Base-by-base conservation (phyloP, 2,329 filamentous ascomycete genomes). In the Clonostachys rhizophaga region DNA sequence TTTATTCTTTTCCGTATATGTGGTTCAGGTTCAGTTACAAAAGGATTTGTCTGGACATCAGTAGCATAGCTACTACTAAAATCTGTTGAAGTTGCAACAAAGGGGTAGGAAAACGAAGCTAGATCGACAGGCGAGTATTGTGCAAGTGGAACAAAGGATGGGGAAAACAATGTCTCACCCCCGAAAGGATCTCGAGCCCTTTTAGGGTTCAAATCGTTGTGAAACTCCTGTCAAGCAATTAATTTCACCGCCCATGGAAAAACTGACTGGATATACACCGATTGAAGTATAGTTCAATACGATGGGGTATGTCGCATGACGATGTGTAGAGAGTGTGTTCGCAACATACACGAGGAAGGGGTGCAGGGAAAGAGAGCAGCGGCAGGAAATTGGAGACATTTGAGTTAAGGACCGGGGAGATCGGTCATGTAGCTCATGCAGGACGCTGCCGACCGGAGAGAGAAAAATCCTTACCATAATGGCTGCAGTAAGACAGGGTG, bases 381-480 rank as follows among this genome's bases (percentile, higher is more conserved):
- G 24, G 24, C 24, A 30, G 24, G 24, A 30, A 11, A 44, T 16
- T 24, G 17, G 40, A 17, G n/a, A 42, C 12, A 16, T 30, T 16
- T 34, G 24, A 34, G 35, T 24, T 58, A 54, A 62, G 57, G 55
- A 55, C 24, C 24, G 24, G 24, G 24, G 24, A 55, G 55, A 60
- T 60, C 58, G 58, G 62, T 69, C 63, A 71, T 69, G 71, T 64
- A 58, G 60, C 62, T 69, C 20, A 46, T 72, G 70, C 68, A 71
- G 60, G 61, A 62, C 67, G 62, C 70, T 69, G 65, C 59, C 56
- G 60, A 60, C 57, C 62, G 59, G 56, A 65, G 58, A 60, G 61
- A 60, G 55, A 55, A 62, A 12, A 20, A 43, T 16, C 12, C 73
- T 75, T 74, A 76, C 73, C 73, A 76, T 76, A 61, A 64, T 71